Percentiles rank a stretch among this genome's conserved stretches.
phyloP scores from a whole-genome alignment of 169 alveolate species.

The Ophryocystis elektroscirrha region DNA sequence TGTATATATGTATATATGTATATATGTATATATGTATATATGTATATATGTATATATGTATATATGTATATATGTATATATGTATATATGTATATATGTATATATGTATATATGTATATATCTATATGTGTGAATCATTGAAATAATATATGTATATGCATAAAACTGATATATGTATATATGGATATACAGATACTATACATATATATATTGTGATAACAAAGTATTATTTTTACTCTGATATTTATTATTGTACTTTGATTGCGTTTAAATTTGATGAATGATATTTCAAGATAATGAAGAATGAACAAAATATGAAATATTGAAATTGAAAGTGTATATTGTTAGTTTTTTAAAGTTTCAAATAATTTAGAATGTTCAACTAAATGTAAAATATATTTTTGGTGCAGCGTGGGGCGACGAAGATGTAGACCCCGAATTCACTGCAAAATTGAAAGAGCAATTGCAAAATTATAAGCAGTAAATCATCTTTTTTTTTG shows the following conservation, averaged over 20 bases:
- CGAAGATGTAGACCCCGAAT: neutral
- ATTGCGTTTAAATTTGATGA: constrained; percentile 1
- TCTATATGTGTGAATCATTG: no score
- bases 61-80: no score
- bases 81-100: no score
- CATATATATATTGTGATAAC: no score
- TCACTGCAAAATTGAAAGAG: neutral
- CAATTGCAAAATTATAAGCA: neutral
- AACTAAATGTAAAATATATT: neutral
- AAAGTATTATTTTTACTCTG: neutral
- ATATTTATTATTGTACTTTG: neutral
- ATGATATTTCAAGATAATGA: neutral
- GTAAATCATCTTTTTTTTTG: neutral
- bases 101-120: no score
- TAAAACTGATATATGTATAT: no score
- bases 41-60: no score
- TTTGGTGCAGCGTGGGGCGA: neutral
- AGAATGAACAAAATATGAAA: neutral
- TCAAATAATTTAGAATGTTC: no score
- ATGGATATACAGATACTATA: no score
- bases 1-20: no score
- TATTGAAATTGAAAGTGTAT: neutral
- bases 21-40: no score
- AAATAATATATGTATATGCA: no score
- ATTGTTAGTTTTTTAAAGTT: neutral